Conservation (phyloP, 371 early-diverging fungal species). For the Enterocytospora artemiae region DNA sequence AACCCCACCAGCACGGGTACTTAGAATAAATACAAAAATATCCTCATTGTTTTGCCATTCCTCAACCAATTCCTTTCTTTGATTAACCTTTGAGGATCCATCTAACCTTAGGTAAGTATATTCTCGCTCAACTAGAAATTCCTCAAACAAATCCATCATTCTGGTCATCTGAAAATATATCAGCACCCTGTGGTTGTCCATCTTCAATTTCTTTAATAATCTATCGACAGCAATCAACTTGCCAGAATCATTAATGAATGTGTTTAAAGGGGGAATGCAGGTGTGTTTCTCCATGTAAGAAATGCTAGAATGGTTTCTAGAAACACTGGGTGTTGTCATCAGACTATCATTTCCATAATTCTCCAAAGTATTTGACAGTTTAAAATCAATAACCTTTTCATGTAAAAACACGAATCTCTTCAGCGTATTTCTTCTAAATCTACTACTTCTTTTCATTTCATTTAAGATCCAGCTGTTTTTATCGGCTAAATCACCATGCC, state of each 20-base stretch:
- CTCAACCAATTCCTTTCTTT: constrained; percentile 70
- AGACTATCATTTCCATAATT: neutral
- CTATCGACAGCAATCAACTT: constrained; percentile 77
- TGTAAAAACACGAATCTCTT: constrained; percentile 2
- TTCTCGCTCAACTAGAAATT: constrained; percentile 53
- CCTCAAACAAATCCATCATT: constrained; percentile 87
- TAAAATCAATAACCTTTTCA: constrained; percentile 1
- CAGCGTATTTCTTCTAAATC: neutral
- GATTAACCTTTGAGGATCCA: constrained; percentile 81
- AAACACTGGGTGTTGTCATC: neutral
- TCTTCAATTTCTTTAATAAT: constrained; percentile 71
- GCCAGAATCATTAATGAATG: constrained; percentile 77
- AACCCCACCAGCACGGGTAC: constrained; percentile 64
- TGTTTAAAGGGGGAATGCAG: constrained; percentile 63
- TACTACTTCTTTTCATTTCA: neutral
- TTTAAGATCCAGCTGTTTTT: neutral
- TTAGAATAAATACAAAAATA: constrained; percentile 77
- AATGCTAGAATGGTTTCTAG: neutral
- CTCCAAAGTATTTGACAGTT: neutral
- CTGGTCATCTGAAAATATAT: constrained; percentile 95
- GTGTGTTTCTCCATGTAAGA: constrained; percentile 2
- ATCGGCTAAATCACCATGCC: no score
- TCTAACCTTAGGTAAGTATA: constrained; percentile 74
- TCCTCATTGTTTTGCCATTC: constrained; percentile 59
- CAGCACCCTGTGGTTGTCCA: constrained; percentile 78